A percentile compares a stretch with the other conserved stretches of the same genome.
Conservation (phyloP, 148 eudicot species). For the Polygonum aviculare region DNA sequence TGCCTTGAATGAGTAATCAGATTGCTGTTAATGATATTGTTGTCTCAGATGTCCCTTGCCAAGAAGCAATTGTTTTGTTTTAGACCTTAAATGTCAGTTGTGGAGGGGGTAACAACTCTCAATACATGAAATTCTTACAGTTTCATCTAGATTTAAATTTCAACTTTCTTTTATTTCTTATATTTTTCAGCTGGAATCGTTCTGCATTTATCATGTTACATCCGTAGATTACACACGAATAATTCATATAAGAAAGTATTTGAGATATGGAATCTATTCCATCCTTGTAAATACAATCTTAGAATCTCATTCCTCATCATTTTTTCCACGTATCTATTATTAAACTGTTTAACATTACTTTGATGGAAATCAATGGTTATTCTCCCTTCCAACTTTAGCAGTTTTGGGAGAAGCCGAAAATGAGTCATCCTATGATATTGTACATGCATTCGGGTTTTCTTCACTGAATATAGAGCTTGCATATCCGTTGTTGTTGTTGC, state of each 20-base stretch:
- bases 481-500: constrained; percentile 38
- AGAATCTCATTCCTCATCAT: constrained; percentile 2
- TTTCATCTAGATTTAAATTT: not conserved
- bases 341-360: not conserved
- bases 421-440: constrained; percentile 20
- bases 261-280: constrained; percentile 11
- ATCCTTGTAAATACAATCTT: constrained; percentile 9
- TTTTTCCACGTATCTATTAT: not conserved
- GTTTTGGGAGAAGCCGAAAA: not conserved
- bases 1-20: not conserved
- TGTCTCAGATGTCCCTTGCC: not conserved
- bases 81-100: not conserved
- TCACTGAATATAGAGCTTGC: constrained; percentile 74
- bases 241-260: not conserved
- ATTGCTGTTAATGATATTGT: not conserved
- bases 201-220: not conserved
- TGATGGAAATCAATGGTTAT: not conserved
- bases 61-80: not conserved
- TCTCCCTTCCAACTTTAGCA: not conserved
- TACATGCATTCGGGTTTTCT: constrained; percentile 96
- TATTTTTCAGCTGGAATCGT: not conserved
- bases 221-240: not conserved
- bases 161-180: not conserved
- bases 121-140: not conserved
- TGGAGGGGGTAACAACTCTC: not conserved